phyloP scores from a whole-genome alignment of 305 asterid genomes.

The Fraxinus floribunda region DNA sequence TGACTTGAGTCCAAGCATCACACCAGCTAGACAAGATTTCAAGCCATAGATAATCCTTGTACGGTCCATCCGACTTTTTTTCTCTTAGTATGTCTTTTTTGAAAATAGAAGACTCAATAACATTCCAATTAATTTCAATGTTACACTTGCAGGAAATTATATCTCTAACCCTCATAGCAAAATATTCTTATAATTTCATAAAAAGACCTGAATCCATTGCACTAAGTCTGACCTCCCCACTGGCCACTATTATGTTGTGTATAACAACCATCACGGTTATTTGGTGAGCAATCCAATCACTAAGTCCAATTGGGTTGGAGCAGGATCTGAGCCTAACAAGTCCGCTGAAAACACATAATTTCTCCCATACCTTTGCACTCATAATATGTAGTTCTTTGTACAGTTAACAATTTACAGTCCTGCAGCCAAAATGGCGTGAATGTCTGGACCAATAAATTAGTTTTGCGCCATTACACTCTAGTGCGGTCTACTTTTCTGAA shows the following conservation, averaged over 20 bases:
- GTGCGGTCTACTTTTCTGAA: background rate
- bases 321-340: background rate
- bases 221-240: background rate
- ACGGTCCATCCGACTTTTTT: constrained; percentile 3
- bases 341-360: background rate
- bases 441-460: constrained; percentile 1
- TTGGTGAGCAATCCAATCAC: background rate
- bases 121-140: constrained; percentile 16
- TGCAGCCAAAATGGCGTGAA: background rate
- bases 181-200: background rate
- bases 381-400: background rate
- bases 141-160: background rate
- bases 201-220: background rate
- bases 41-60: background rate
- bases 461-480: background rate
- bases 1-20: constrained; percentile 9
- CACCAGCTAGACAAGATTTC: constrained; percentile 17
- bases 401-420: background rate
- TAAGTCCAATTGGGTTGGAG: background rate
- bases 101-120: constrained; percentile 7
- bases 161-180: background rate
- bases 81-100: background rate
- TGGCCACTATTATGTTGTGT: background rate
- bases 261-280: background rate
- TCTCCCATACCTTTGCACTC: background rate